A percentile compares a stretch with the other conserved stretches of the same genome.
phyloP scores from a whole-genome alignment of 2,329 filamentous ascomycete species.

The Epichloe bromicola region DNA sequence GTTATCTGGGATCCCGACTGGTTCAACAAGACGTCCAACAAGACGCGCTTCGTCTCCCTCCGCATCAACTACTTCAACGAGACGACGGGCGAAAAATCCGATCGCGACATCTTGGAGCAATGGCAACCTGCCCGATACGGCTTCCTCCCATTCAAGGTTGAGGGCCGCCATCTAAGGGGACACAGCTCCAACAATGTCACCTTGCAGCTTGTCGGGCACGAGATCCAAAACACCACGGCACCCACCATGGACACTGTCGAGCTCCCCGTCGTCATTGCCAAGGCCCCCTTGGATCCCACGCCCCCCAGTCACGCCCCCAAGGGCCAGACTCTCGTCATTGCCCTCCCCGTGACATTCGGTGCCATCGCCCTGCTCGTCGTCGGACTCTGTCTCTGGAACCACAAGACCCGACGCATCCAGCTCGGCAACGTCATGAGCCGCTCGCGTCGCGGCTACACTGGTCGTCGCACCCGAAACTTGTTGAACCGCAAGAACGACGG shows the following conservation, averaged over 20 bases:
- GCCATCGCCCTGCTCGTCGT: constrained; percentile 34
- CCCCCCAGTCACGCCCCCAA: constrained; percentile 20
- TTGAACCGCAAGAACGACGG: constrained; percentile 24
- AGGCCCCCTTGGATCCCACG: constrained; percentile 23
- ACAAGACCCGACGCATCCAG: constrained; percentile 33
- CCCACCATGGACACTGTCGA: constrained; percentile 28
- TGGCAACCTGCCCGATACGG: constrained; percentile 28
- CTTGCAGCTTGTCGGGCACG: constrained; percentile 27
- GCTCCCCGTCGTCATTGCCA: constrained; percentile 23
- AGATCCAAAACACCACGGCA: constrained; percentile 19
- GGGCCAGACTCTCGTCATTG: constrained; percentile 35
- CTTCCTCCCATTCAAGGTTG: constrained; percentile 34
- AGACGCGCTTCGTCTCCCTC: constrained; percentile 20
- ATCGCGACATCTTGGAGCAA: constrained; percentile 21
- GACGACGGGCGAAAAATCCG: constrained; percentile 22
- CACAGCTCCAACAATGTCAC: constrained; percentile 30
- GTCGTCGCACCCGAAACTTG: constrained; percentile 24
- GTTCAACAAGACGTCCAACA: constrained; percentile 29
- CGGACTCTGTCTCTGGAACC: constrained; percentile 45
- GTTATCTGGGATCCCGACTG: constrained; percentile 44
- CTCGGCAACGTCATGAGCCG: constrained; percentile 41
- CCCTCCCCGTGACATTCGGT: constrained; percentile 36
- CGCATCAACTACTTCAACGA: constrained; percentile 29
- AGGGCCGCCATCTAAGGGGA: constrained; percentile 16
- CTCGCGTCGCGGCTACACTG: constrained; percentile 29